A percentile compares a stretch with the other conserved stretches of the same genome.
Evolutionary conservation across 768 basidiomycete species (phyloP).

Genomic region (Suillus hirtellus): DNA sequence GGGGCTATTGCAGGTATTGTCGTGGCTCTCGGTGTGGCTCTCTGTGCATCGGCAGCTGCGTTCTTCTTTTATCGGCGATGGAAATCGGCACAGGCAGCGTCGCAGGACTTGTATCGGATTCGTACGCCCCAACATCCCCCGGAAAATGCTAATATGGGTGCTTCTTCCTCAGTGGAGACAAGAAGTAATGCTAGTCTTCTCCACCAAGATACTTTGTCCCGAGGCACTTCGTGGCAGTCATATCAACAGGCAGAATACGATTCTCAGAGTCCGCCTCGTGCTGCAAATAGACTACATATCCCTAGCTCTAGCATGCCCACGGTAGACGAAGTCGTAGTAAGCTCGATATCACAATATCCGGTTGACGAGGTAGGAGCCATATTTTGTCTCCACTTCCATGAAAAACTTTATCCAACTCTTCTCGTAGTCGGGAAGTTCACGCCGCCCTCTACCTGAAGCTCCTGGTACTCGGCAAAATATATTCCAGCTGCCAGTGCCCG

Average conservation of each 20-base stretch:
- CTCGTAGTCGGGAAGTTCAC: conserved; percentile 13
- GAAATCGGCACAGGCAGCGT: conserved; percentile 23
- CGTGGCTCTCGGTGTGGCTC: conserved; percentile 17
- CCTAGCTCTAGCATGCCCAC: conserved; percentile 9
- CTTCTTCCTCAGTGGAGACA: conserved; percentile 24
- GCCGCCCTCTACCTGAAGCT: conserved; percentile 25
- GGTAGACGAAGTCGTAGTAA: conserved; percentile 10
- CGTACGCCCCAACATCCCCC: conserved; percentile 13
- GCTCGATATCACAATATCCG: conserved; percentile 6
- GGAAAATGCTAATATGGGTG: conserved; percentile 10
- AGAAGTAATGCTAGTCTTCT: conserved; percentile 16
- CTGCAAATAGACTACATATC: neutral
- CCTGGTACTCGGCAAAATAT: conserved; percentile 18
- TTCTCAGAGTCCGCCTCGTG: conserved; percentile 3
- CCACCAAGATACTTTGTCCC: conserved; percentile 11
- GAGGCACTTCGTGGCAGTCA: conserved; percentile 7
- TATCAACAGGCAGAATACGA: conserved; percentile 14
- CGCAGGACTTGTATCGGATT: conserved; percentile 17
- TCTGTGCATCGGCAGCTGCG: conserved; percentile 17
- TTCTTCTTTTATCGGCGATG: conserved; percentile 31
- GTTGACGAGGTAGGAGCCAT: conserved; percentile 21
- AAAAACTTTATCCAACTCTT: neutral
- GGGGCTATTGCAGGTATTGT: conserved; percentile 28
- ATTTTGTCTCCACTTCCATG: neutral
- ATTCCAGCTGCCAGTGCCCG: conserved; percentile 5